Evolutionary conservation across 2,329 filamentous ascomycete genomes (phyloP), one percentile per base, ranked within the genome.

Genomic region (Gliomastix tumulicola): DNA sequence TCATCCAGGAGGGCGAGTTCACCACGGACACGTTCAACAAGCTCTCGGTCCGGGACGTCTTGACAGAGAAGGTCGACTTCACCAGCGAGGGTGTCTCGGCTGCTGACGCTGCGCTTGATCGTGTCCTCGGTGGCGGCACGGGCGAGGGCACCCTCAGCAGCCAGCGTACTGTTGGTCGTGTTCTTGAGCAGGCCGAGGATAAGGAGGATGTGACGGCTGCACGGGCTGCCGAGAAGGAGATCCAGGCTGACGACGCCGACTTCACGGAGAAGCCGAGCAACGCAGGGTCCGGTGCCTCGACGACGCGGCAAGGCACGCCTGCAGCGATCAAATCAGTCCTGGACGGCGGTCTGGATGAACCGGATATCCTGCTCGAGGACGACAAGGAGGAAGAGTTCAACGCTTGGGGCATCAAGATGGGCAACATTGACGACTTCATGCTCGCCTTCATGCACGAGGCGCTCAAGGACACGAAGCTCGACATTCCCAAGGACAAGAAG

Each of bases 1-100:
- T 98, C 39, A 98, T 98, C 47, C 94, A 98, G 55, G 92, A 97
- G 56, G 92, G 92, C 44, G 88, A 90, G 47, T 98, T 98, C 57
- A 98, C 90, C 0, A 98, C 92, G 0, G 92, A 98, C 51, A 89
- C 95, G 57, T 90, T 95, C 62, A 88, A 88, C 50, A 88, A 83
- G 49, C 68, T 85, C 30, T 89, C 47, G 66, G 80, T 83, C 35
- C 71, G 76, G 25, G 84, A 87, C 41, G 80, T 85, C 35, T 68
- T 87, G 19, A 75, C 72, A 36, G 72, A 75, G 11, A 69, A 76
- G 27, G 65, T 72, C 1, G 76, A 80, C 42, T 54, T 55, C 2
- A 59, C 50, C 20, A 60, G 57, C 34, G 51, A 62, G 35, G 70
- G 69, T 0, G 76, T 84, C 41, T 81, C 83, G 17, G 84, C 85